These are phyloP conservation scores for Aspergillus sp. DNA, from an alignment of 2,329 filamentous ascomycete species.

Conservation along the genomic window DNA sequence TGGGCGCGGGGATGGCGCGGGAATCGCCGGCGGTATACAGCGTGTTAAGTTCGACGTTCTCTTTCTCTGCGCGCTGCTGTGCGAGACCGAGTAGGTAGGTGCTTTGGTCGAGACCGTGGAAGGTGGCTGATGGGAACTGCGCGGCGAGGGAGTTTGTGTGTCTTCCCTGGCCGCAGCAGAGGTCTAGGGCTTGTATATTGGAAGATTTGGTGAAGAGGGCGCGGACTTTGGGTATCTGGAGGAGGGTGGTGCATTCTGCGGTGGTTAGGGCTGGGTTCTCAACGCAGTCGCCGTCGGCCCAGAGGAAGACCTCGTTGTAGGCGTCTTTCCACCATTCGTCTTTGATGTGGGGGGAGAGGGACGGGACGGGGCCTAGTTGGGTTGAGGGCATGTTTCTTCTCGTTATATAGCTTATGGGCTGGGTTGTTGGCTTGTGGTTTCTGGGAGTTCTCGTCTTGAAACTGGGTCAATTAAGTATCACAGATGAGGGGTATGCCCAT, in stretches of 20 bases:
- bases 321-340: background rate
- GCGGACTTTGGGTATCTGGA: background rate
- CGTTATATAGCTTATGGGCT: no score
- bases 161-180: background rate
- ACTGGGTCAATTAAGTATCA: no score
- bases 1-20: background rate
- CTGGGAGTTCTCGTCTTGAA: no score
- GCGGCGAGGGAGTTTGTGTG: background rate
- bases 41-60: background rate
- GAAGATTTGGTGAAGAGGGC: background rate
- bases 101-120: background rate
- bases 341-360: background rate
- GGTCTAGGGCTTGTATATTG: background rate
- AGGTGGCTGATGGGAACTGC: background rate
- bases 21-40: background rate
- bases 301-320: background rate
- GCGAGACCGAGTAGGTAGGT: background rate
- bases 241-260: background rate
- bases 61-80: background rate
- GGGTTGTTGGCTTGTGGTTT: no score
- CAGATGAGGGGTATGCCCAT: no score
- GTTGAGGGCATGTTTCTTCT: background rate
- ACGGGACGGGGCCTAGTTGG: background rate
- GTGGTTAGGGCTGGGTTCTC: background rate
- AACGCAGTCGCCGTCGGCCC: background rate